Conservation (phyloP, 75 land plant genomes). For the Picea glauca region DNA sequence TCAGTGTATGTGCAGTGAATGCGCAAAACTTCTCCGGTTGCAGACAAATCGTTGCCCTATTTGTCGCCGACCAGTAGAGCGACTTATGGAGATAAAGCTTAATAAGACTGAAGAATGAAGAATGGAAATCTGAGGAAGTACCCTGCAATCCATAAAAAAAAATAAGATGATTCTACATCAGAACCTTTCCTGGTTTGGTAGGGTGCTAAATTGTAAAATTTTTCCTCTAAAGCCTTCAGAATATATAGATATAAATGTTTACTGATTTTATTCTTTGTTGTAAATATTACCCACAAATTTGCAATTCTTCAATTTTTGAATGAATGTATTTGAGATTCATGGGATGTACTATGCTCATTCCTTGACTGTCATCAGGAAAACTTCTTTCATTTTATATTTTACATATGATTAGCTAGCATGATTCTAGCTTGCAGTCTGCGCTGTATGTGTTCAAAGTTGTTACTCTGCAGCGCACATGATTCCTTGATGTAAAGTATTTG, state of each 20-base stretch:
- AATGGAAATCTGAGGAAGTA: background rate
- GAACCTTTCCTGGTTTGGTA: background rate
- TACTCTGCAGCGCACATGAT: background rate
- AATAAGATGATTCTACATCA: background rate
- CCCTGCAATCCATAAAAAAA: background rate
- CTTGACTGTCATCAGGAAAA: background rate
- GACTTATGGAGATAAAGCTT: constrained; percentile 76
- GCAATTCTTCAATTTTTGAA: background rate
- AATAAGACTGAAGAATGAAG: constrained; percentile 30
- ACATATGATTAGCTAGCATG: background rate
- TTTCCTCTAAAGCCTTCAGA: background rate
- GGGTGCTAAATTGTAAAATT: constrained; percentile 5
- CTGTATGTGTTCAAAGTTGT: background rate
- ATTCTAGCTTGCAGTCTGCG: background rate
- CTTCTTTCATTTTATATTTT: background rate
- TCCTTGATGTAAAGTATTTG: background rate
- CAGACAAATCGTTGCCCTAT: constrained; percentile 84
- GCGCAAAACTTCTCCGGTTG: constrained; percentile 72
- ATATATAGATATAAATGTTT: background rate
- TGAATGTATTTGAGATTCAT: background rate
- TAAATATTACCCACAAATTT: constrained; percentile 3
- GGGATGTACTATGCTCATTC: background rate
- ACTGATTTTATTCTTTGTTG: constrained; percentile 8
- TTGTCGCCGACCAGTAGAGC: constrained; percentile 70
- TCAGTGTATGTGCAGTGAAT: constrained; percentile 91